A percentile compares a stretch with the other conserved stretches of the same genome.
Conservation (phyloP, 2,329 filamentous ascomycete species). For the Macrophomina phaseolina region DNA sequence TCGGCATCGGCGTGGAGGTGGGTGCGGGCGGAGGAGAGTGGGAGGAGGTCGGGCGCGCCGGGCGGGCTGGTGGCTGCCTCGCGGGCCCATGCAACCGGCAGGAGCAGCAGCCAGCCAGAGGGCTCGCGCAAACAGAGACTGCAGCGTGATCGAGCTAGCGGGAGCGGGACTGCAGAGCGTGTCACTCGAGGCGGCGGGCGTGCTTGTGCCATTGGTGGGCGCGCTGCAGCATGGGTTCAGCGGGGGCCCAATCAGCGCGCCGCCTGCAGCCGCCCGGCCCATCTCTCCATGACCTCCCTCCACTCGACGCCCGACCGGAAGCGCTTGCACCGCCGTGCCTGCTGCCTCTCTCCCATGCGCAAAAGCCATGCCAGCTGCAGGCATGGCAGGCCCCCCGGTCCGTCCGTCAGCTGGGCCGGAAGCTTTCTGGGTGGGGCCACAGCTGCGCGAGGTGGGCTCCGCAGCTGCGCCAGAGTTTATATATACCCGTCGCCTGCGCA, state of each 20-base stretch:
- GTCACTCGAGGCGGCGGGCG: slow-evolving; percentile 13
- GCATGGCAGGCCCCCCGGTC: slow-evolving; percentile 24
- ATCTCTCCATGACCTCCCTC: slow-evolving; percentile 11
- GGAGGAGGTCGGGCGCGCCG: slow-evolving; percentile 18
- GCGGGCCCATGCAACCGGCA: neutral
- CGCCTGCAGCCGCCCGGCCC: slow-evolving; percentile 18
- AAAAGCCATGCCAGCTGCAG: slow-evolving; percentile 17
- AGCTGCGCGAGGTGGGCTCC: slow-evolving; percentile 2
- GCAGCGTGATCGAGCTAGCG: slow-evolving; percentile 25
- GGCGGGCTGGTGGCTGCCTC: neutral
- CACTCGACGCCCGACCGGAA: slow-evolving; percentile 28
- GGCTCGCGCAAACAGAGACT: slow-evolving; percentile 9
- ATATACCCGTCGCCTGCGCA: slow-evolving; percentile 20
- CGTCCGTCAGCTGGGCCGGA: slow-evolving; percentile 25
- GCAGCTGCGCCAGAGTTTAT: slow-evolving; percentile 20
- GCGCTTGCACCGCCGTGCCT: slow-evolving; percentile 20
- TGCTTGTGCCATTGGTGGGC: slow-evolving; percentile 12
- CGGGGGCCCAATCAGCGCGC: slow-evolving; percentile 18
- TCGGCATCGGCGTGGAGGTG: neutral
- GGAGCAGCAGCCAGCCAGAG: slow-evolving; percentile 11
- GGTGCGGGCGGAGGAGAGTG: no score
- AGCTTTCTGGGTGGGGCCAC: slow-evolving; percentile 14
- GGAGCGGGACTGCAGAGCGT: slow-evolving; percentile 26
- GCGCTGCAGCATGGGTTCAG: slow-evolving; percentile 1
- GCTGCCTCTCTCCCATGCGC: slow-evolving; percentile 12